Evolutionary conservation across 768 basidiomycete species (phyloP).

Genomic region (Postia placenta): DNA sequence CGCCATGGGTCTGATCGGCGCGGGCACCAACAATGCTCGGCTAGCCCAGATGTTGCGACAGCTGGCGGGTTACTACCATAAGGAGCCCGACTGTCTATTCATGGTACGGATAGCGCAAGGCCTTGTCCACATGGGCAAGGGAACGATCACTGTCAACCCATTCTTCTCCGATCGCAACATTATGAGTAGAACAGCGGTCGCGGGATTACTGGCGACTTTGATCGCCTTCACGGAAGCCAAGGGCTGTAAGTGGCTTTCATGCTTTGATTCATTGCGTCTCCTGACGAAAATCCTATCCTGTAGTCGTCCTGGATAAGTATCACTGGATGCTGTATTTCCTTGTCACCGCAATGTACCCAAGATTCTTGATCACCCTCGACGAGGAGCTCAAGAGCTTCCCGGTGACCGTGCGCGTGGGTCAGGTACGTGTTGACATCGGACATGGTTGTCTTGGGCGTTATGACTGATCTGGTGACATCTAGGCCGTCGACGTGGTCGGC

Average conservation of each 20-base stretch:
- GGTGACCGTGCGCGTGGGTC: slow-evolving; percentile 93
- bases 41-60: slow-evolving; percentile 97
- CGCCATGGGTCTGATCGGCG: slow-evolving; percentile 97
- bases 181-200: slow-evolving; percentile 84
- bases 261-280: too few species aligned
- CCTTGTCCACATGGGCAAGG: slow-evolving; percentile 99
- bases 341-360: slow-evolving; percentile 93
- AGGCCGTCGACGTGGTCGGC: slow-evolving; percentile 96
- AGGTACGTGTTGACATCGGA: slow-evolving; percentile 39
- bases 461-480: slow-evolving; percentile 5
- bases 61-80: slow-evolving; percentile 96
- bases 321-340: slow-evolving; percentile 99
- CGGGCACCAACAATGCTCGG: slow-evolving; percentile 97
- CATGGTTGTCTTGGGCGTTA: background rate
- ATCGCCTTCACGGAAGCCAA: slow-evolving; percentile 94
- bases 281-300: too few species aligned
- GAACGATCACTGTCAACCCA: slow-evolving; percentile 93
- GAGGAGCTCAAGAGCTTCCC: slow-evolving; percentile 83
- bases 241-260: slow-evolving; percentile 58
- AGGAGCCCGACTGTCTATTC: slow-evolving; percentile 95
- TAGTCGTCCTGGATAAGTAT: slow-evolving; percentile 90
- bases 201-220: slow-evolving; percentile 82
- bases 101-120: slow-evolving; percentile 95
- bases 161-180: slow-evolving; percentile 92
- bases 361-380: slow-evolving; percentile 95